These are phyloP conservation scores for Dryadomyces quercivorus DNA, from an alignment of 2,329 filamentous ascomycete genomes.

Conservation along the genomic window DNA sequence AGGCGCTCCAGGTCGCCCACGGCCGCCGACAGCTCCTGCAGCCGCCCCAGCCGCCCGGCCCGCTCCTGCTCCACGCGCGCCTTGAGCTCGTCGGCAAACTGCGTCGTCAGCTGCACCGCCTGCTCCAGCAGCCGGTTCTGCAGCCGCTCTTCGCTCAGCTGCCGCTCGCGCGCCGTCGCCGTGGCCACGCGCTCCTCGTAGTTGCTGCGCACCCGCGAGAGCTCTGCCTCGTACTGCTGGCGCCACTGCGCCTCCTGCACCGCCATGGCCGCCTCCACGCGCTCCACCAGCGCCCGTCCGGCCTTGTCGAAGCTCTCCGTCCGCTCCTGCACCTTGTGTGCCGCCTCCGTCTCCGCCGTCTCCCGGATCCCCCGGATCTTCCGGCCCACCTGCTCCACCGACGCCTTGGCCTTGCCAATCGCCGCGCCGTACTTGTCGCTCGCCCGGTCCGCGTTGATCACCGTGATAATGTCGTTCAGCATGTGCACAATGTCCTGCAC, in stretches of 20 bases:
- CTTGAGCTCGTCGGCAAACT: constrained; percentile 69
- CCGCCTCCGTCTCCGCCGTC: constrained; percentile 56
- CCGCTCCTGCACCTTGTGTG: constrained; percentile 61
- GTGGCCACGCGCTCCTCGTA: constrained; percentile 73
- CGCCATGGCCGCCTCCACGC: constrained; percentile 74
- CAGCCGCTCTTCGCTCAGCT: constrained; percentile 71
- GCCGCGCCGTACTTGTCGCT: constrained; percentile 65
- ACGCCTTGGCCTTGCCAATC: constrained; percentile 74
- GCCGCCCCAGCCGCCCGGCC: constrained; percentile 71
- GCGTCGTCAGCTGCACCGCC: constrained; percentile 74
- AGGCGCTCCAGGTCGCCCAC: constrained; percentile 79
- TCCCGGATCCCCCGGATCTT: constrained; percentile 67
- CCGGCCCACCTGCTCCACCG: constrained; percentile 63
- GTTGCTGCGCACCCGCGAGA: constrained; percentile 61
- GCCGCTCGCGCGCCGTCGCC: constrained; percentile 66
- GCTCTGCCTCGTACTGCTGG: constrained; percentile 77
- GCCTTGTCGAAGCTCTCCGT: constrained; percentile 71
- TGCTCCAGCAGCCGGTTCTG: constrained; percentile 84
- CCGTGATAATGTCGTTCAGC: constrained; percentile 89
- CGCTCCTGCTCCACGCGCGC: constrained; percentile 81
- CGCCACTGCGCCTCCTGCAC: constrained; percentile 74
- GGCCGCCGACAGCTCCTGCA: constrained; percentile 64
- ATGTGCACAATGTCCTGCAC: constrained; percentile 91
- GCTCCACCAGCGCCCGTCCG: constrained; percentile 73
- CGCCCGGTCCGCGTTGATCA: constrained; percentile 78